Evolutionary conservation across 2,329 filamentous ascomycete species (phyloP), one percentile per base, ranked within the genome.

Genomic region (Aspergillus sp.): DNA sequence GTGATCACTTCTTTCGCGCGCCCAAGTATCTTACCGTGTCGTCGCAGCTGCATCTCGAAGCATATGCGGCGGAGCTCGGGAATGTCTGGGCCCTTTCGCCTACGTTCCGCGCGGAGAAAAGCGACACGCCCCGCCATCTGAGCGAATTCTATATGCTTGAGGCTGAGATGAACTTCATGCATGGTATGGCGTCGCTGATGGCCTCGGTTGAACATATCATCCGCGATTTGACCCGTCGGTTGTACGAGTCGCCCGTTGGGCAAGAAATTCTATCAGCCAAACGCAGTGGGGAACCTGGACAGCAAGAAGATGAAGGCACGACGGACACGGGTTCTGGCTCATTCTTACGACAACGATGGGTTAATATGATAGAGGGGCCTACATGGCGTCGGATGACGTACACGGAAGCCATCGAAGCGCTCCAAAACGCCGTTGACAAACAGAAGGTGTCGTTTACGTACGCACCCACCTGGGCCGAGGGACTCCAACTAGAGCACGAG

Each of bases 101-200:
- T 2, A 94, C 89, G 0, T 98, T 98, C 63, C 82, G 93, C 34
- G 93, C 93, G 3, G 93, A 96, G 66, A 83, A 83, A 62, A 96
- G 89, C 67, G 90, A 97, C 61, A 97, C 93, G 0, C 83, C 89
- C 4, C 82, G 93, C 29, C 93, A 98, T 68, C 74, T 98, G 51
- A 95, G 88, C 71, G 93, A 98, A 63, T 97, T 98, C 61, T 97
- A 97, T 70, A 97, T 98, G 93, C 79, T 98, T 2, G 93, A 98
- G 68, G 90, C 84, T 10, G 93, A 98, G 67, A 74, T 90, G 63
- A 84, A 82, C 59, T 95, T 95, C 64, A 79, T 84, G 38, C 76
- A 86, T 41, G 72, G 81, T 52, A 74, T 95, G 54, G 71, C 77
- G 29, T 72, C 78, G 28, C 75, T 98, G 56, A 93, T 94, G 78